Evolutionary conservation across 768 basidiomycete species (phyloP).

Genomic region (Hypholoma sublateritium): DNA sequence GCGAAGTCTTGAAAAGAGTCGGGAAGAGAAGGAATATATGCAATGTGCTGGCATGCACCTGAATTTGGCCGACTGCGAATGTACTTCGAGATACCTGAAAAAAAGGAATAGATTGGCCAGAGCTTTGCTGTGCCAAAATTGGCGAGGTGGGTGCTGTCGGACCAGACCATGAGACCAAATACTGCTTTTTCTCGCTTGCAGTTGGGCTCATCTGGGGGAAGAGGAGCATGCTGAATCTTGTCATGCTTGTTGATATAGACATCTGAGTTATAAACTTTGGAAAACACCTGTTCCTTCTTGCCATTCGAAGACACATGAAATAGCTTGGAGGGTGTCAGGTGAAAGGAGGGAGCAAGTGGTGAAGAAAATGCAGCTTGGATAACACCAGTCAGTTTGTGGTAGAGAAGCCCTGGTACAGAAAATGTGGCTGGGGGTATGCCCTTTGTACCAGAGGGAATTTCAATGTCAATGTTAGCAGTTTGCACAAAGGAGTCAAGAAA

Average conservation of each 20-base stretch:
- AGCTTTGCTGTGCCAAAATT: too few species aligned
- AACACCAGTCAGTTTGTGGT: constrained; percentile 19
- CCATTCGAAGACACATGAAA: too few species aligned
- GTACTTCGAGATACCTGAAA: too few species aligned
- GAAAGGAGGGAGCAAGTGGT: constrained; percentile 14
- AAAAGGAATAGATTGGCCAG: too few species aligned
- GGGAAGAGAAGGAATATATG: too few species aligned
- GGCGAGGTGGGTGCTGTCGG: too few species aligned
- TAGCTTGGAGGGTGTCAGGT: constrained; percentile 26
- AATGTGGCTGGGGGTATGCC: constrained; percentile 18
- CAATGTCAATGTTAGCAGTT: constrained; percentile 15
- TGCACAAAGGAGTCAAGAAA: constrained; percentile 14
- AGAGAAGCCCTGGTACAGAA: constrained; percentile 23
- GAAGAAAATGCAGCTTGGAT: constrained; percentile 20
- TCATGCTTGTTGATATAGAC: constrained; percentile 26
- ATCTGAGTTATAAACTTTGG: constrained; percentile 29
- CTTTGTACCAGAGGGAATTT: too few species aligned
- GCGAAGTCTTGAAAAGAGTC: constrained; percentile 25
- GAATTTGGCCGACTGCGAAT: too few species aligned
- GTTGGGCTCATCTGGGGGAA: too few species aligned
- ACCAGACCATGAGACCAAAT: too few species aligned
- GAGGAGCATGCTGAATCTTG: constrained; percentile 14
- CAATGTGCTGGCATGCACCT: too few species aligned
- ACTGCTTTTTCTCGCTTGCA: too few species aligned
- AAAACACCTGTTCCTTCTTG: constrained; percentile 12